Base-by-base conservation (phyloP, 768 basidiomycete species). In the Naematelia encephala region DNA sequence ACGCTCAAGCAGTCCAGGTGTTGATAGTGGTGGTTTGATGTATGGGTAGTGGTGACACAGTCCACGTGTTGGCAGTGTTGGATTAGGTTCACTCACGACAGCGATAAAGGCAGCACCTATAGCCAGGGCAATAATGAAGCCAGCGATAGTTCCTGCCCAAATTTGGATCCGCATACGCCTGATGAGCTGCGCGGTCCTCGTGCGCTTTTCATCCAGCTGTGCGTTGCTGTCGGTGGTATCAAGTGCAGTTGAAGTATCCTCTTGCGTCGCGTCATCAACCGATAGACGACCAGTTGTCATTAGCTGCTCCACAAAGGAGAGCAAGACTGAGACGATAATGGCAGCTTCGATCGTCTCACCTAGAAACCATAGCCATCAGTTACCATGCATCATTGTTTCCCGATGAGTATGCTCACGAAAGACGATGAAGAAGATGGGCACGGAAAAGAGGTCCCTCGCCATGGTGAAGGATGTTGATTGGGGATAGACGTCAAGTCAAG, bases 401-500 rank as follows among this genome's bases (percentile, higher is more conserved):
- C 34, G 34, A 16, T 39, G 34, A 39, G 34, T 10, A 22, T 12
- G 65, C 69, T 63, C 56, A 73, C 92, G 85, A 77, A 94, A 91
- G 79, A 93, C 86, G 79, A 96, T 91, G 83, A 97, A 91, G 82
- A 92, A 96, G 67, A 97, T 91, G 70, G 91, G 86, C 56, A 93
- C 83, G 58, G 88, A 89, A 79, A 96, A 96, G 56, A 92, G 79
- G 71, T 85, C 83, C 62, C 82, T 82, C 16, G 82, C 80, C 89
- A 91, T 90, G 39, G 12, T 67, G 66, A 22, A 5, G 44, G 27
- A 44, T 21, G n/a, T 16, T 51, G 50, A 16, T 8, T 16, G 34
- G 16, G 8, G 16, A 16, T 39, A 16, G 34, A 8, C 34, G 34
- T 16, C 16, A 16, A 8, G 34, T 39, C 34, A 16, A 39, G n/a